Conservation (phyloP, 805 yeast genomes). For the Cyberlindnera maritima region DNA sequence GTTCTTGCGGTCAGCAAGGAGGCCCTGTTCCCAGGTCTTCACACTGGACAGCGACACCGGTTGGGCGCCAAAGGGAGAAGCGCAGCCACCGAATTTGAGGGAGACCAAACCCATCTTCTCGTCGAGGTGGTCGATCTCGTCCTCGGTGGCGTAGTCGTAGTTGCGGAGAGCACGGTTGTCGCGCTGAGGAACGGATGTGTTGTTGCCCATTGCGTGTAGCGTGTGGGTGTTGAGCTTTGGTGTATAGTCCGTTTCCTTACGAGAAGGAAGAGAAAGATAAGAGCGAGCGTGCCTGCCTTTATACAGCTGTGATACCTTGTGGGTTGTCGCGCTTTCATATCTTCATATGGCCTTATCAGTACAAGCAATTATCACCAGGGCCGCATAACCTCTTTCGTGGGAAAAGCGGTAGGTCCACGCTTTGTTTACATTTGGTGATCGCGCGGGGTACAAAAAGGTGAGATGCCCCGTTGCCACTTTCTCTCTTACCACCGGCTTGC, state of each 20-base stretch:
- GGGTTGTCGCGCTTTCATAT: background rate
- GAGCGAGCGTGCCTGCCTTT: no score
- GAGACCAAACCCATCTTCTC: slow-evolving; percentile 5
- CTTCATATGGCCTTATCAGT: background rate
- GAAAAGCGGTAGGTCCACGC: background rate
- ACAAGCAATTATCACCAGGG: no score
- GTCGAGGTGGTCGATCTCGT: slow-evolving; percentile 3
- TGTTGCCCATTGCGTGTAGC: slow-evolving; percentile 12
- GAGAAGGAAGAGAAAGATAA: background rate
- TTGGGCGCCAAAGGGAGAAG: slow-evolving; percentile 1
- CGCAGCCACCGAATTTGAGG: background rate
- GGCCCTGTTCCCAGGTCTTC: slow-evolving; percentile 43
- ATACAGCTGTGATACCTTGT: no score
- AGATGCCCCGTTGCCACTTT: no score
- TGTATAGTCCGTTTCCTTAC: background rate
- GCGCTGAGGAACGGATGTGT: slow-evolving; percentile 3
- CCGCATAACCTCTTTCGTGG: background rate
- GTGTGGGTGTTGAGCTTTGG: background rate
- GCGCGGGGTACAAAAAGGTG: no score
- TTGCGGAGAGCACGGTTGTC: slow-evolving; percentile 14
- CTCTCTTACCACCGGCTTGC: no score
- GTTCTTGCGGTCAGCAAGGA: slow-evolving; percentile 47
- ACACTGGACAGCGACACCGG: slow-evolving; percentile 36
- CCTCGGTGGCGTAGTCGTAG: slow-evolving; percentile 8
- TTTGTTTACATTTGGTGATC: background rate